Evolutionary conservation across 129 eudicot species (phyloP).

Genomic region (Erigeron canadensis): DNA sequence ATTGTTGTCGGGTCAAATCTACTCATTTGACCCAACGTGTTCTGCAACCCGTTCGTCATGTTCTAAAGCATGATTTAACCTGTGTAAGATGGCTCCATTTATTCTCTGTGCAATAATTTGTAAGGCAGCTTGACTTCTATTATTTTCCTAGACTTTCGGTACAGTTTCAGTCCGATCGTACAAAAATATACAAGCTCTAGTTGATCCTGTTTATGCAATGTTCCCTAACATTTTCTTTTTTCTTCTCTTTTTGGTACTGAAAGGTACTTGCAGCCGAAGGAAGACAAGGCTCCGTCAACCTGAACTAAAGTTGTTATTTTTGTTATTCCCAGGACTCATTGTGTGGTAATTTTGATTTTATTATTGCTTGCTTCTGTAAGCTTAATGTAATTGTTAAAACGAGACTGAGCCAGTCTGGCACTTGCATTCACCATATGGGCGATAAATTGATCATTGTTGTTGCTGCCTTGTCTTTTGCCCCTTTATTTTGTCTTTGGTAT

Average conservation of each 20-base stretch:
- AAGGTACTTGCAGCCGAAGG: conserved; percentile 55
- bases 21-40: conserved; percentile 1
- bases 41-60: background rate
- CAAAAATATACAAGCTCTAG: background rate
- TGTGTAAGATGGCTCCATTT: background rate
- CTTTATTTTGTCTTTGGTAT: background rate
- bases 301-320: conserved; percentile 16
- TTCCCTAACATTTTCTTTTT: background rate
- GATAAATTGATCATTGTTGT: background rate
- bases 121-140: background rate
- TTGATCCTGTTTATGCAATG: background rate
- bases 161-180: background rate
- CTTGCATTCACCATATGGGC: conserved; percentile 5
- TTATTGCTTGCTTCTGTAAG: conserved; percentile 9
- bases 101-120: too few relatives aligned
- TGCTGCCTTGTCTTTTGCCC: background rate
- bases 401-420: conserved; percentile 16
- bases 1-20: background rate
- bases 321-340: background rate
- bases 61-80: too few relatives aligned
- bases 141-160: background rate
- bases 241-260: background rate
- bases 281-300: conserved; percentile 42
- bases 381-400: conserved; percentile 16
- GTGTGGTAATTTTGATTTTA: conserved; percentile 27